Evolutionary conservation across 2,329 filamentous ascomycete genomes (phyloP).

Genomic region (Pseudopithomyces maydicus): DNA sequence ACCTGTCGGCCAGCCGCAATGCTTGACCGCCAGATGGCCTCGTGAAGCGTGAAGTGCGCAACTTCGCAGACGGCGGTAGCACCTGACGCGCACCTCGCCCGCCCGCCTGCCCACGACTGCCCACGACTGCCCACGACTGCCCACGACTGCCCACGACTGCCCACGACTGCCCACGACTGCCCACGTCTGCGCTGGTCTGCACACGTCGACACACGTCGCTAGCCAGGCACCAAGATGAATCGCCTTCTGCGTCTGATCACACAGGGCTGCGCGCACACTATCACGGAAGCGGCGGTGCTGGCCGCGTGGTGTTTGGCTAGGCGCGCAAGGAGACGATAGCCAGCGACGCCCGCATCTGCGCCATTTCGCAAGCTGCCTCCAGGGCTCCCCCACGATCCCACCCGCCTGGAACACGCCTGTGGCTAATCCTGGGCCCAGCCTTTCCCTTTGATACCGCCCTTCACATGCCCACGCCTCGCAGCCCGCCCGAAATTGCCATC

Average conservation of each 20-base stretch:
- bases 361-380: conserved; percentile 3
- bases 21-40: conserved; percentile 1
- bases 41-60: conserved; percentile 3
- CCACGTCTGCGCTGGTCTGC: no score
- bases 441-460: conserved; percentile 15
- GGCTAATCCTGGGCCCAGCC: conserved; percentile 4
- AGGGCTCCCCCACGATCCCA: conserved; percentile 1
- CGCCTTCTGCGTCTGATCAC: background rate
- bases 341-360: conserved; percentile 3
- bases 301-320: conserved; percentile 1
- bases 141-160: no score
- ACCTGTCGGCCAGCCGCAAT: background rate
- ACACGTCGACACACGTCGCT: background rate
- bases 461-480: conserved; percentile 19
- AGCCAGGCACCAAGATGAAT: background rate
- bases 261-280: background rate
- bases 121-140: no score
- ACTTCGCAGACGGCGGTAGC: background rate
- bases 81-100: background rate
- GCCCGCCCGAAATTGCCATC: background rate
- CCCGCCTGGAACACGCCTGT: background rate
- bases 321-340: conserved; percentile 1
- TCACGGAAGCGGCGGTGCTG: background rate
- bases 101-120: no score
- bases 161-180: no score